Evolutionary conservation across 2,329 filamentous ascomycete species (phyloP).

Genomic region (Colletotrichum navitas): DNA sequence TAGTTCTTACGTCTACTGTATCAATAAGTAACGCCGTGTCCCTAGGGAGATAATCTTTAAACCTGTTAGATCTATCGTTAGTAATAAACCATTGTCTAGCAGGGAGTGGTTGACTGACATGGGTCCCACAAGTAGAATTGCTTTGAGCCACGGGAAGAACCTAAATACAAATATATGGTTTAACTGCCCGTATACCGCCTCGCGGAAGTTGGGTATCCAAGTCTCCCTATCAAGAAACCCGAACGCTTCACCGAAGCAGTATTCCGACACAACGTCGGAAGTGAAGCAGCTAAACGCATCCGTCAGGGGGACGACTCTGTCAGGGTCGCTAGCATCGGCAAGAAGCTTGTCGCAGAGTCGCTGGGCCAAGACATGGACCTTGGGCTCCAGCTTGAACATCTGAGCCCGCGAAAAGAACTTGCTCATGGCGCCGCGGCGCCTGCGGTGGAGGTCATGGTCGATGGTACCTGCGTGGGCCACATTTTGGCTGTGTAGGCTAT

Average conservation of each 20-base stretch:
- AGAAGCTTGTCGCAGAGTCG: constrained; percentile 41
- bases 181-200: neutral
- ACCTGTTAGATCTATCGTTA: neutral
- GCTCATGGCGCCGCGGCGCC: constrained; percentile 48
- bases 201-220: constrained; percentile 51
- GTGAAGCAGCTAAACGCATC: constrained; percentile 55
- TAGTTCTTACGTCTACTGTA: constrained; percentile 3
- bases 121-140: neutral
- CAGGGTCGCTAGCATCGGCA: constrained; percentile 16
- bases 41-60: constrained; percentile 1
- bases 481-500: neutral
- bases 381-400: constrained; percentile 20
- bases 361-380: constrained; percentile 14
- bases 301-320: constrained; percentile 49
- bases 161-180: constrained; percentile 4
- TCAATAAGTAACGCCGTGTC: constrained; percentile 15
- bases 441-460: constrained; percentile 52
- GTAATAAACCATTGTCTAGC: neutral
- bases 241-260: constrained; percentile 53
- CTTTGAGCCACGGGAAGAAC: constrained; percentile 21
- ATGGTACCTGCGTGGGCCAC: constrained; percentile 46
- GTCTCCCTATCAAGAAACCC: constrained; percentile 49
- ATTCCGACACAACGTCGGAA: constrained; percentile 52
- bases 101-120: neutral
- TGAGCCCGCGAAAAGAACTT: constrained; percentile 51